These are phyloP conservation scores for Quercus mongolica DNA, from an alignment of 306 rosid genomes.

Conservation along the genomic window DNA sequence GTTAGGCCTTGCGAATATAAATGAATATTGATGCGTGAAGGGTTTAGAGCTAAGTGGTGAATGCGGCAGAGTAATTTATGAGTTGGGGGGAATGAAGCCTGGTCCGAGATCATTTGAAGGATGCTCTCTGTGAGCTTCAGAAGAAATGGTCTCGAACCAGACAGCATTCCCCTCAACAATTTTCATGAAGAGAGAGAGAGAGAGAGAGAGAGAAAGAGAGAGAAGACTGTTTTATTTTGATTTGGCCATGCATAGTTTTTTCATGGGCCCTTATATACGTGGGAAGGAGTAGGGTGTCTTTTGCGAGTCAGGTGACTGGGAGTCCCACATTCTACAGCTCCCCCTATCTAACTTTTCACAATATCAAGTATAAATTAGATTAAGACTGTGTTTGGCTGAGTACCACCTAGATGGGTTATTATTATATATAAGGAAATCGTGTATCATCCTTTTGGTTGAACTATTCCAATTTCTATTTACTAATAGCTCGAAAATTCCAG, in stretches of 20 bases:
- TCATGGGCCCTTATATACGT: conserved; percentile 72
- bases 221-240: conserved; percentile 33
- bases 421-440: too few relatives aligned
- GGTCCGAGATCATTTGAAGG: conserved; percentile 80
- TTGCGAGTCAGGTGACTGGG: conserved; percentile 38
- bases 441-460: too few relatives aligned
- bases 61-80: not conserved
- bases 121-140: not conserved
- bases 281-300: conserved; percentile 33
- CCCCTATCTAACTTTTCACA: conserved; percentile 44
- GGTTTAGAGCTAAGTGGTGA: not conserved
- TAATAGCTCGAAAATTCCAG: too few relatives aligned
- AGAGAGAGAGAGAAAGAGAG: conserved; percentile 5
- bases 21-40: not conserved
- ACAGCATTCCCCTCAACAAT: conserved; percentile 87
- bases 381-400: conserved; percentile 16
- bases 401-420: too few relatives aligned
- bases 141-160: conserved; percentile 83
- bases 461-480: too few relatives aligned
- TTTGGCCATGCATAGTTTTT: conserved; percentile 73
- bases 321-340: conserved; percentile 46
- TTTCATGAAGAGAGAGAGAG: conserved; percentile 27
- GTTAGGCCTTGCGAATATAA: not conserved
- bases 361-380: conserved; percentile 6
- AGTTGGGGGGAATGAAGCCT: conserved; percentile 99